Evolutionary conservation across 495 filamentous ascomycete genomes (phyloP), one percentile per base, ranked within the genome.

Genomic region (Lophiotrema nucula): DNA sequence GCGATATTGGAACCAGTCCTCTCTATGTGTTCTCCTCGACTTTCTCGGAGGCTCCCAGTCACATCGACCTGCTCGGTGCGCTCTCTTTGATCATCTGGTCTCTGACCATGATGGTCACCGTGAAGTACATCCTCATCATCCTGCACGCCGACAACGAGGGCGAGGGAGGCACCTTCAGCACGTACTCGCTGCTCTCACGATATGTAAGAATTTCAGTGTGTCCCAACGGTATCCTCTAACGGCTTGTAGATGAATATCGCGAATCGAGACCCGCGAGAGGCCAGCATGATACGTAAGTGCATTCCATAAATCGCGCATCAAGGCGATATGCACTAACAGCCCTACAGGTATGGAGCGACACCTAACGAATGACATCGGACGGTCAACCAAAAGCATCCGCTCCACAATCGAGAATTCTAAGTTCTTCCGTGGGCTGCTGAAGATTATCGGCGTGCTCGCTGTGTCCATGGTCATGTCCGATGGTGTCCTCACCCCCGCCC

Each of bases 1-100:
- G 87, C 6, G 87, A 90, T 57, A 90, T 89, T 58, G 87, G 87
- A 33, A 89, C 87, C 12, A 86, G 80, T 53, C 87, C 87, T 10
- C 79, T 88, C 24, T 89, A 88, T 56, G 86, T 88, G 48, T 88
- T 73, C 56, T 88, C 85, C 18, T 87, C 85, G 13, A 88, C 86
- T 0, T 89, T 89, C 65, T 71, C 74, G 39, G 70, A 69, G 0
- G 68, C 74, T 4, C 87, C 87, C 2, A 75, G 72, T 11, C 74
- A 81, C 50, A 75, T 81, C 21, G 81, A 87, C 62, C 76, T 90
- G 0, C 70, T 90, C 51, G 84, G 87, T 3, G 86, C 82, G 0
- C 74, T 88, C 0, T 90, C 87, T 4, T 75, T 90, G 44, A 81
- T 90, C 44, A 81, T 90, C 25, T 90, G 88, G 87, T 78, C 83